Conservation (phyloP, 495 filamentous ascomycete species). For the Friedmanniomyces simplex region DNA sequence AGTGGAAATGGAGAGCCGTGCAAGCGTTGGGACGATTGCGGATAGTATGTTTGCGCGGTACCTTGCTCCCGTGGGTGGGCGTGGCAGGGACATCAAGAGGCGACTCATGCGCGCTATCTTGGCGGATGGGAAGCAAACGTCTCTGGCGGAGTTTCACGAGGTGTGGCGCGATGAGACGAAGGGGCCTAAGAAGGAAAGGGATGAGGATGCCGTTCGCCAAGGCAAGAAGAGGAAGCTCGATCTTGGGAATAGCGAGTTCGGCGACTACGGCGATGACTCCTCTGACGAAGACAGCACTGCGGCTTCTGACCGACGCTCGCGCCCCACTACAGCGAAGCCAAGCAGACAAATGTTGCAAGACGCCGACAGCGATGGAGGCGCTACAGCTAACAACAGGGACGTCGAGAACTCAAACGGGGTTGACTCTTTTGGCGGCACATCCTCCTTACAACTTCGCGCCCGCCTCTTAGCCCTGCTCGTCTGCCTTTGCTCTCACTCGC, state of each 20-base stretch:
- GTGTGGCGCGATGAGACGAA: constrained; percentile 53
- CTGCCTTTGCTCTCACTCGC: neutral
- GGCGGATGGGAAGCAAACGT: constrained; percentile 43
- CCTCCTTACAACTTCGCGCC: constrained; percentile 52
- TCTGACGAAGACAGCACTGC: constrained; percentile 22
- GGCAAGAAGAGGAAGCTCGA: constrained; percentile 37
- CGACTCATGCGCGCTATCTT: constrained; percentile 51
- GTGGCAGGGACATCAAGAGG: constrained; percentile 19
- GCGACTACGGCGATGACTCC: constrained; percentile 49
- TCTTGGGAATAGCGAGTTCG: constrained; percentile 47
- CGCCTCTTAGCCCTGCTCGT: constrained; percentile 44
- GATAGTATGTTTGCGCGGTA: constrained; percentile 48
- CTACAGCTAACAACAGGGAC: neutral
- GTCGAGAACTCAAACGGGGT: constrained; percentile 22
- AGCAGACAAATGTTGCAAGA: neutral
- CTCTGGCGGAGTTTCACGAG: constrained; percentile 46
- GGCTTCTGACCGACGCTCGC: neutral
- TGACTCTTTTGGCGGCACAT: constrained; percentile 40
- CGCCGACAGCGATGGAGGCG: too few relatives aligned
- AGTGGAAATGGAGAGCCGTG: constrained; percentile 51
- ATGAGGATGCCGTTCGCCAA: constrained; percentile 25
- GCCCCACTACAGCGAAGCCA: neutral
- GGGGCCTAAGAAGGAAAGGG: constrained; percentile 29
- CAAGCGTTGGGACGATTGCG: constrained; percentile 28
- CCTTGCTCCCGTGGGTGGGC: constrained; percentile 38